phyloP scores from a whole-genome alignment of 2,329 filamentous ascomycete species.

The Clathrospora elynae region DNA sequence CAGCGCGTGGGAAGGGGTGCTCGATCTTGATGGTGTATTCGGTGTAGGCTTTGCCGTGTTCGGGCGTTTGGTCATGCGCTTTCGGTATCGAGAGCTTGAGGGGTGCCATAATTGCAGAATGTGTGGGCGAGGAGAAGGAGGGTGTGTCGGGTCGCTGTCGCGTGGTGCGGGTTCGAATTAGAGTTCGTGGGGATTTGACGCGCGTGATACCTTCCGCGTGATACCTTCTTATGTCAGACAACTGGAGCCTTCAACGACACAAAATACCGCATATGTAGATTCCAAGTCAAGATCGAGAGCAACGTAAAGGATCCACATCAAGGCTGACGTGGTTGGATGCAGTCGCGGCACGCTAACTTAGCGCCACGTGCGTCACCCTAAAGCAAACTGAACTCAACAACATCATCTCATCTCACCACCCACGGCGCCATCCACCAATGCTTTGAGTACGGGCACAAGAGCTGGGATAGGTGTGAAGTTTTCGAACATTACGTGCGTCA shows the following conservation, averaged over 20 bases:
- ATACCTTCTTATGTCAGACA: slow-evolving; percentile 5
- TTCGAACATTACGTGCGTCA: too few species aligned
- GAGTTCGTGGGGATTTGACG: too few species aligned
- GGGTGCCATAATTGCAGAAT: slow-evolving; percentile 48
- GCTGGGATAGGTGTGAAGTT: too few species aligned
- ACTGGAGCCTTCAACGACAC: background rate
- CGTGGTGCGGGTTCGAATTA: slow-evolving; percentile 5
- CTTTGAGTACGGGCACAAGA: too few species aligned
- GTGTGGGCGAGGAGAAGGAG: background rate
- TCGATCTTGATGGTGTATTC: slow-evolving; percentile 79
- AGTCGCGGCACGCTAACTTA: slow-evolving; percentile 19
- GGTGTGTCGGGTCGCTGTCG: slow-evolving; percentile 1
- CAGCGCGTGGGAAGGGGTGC: slow-evolving; percentile 75
- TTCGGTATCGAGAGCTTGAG: slow-evolving; percentile 55
- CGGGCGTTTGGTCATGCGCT: slow-evolving; percentile 57
- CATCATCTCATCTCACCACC: too few species aligned
- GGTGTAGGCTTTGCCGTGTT: slow-evolving; percentile 67
- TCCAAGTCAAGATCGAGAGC: background rate
- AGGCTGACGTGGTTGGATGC: slow-evolving; percentile 21
- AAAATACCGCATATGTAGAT: background rate
- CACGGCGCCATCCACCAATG: too few species aligned
- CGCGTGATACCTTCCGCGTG: too few species aligned
- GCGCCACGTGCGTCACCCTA: slow-evolving; percentile 20
- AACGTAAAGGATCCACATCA: slow-evolving; percentile 2
- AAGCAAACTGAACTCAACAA: slow-evolving; percentile 3